These are phyloP conservation scores for Cryptococcus sp. DNA, from an alignment of 1,284 basidiomycete species.

Conservation along the genomic window DNA sequence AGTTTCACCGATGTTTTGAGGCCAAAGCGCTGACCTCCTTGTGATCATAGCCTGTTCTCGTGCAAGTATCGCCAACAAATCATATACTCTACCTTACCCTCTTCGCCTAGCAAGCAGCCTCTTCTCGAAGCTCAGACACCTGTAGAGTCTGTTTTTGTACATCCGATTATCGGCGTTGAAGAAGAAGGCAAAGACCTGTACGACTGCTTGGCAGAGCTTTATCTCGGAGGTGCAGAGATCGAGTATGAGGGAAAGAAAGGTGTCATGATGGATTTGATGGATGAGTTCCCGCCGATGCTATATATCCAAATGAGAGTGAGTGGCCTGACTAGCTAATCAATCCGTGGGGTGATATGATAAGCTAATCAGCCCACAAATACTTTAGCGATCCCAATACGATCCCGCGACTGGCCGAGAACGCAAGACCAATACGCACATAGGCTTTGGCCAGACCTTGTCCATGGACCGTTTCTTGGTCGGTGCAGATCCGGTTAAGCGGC, in stretches of 20 bases:
- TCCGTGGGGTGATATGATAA: no score
- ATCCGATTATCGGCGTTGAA: constrained; percentile 88
- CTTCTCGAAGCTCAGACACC: constrained; percentile 58
- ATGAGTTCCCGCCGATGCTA: constrained; percentile 83
- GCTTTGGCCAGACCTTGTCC: constrained; percentile 80
- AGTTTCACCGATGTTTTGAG: constrained; percentile 16
- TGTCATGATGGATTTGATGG: constrained; percentile 81
- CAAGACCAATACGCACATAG: constrained; percentile 95
- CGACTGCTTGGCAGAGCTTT: constrained; percentile 81
- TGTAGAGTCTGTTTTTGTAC: constrained; percentile 86
- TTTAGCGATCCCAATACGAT: constrained; percentile 93
- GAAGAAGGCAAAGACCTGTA: constrained; percentile 82
- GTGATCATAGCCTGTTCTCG: constrained; percentile 70
- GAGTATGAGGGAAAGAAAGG: constrained; percentile 85
- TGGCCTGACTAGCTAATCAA: background rate
- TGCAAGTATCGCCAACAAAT: constrained; percentile 80
- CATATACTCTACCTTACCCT: constrained; percentile 48
- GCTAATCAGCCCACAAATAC: constrained; percentile 6
- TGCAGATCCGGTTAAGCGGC: constrained; percentile 68
- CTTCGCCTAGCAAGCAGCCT: constrained; percentile 51
- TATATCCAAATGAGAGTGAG: constrained; percentile 92
- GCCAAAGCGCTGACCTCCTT: constrained; percentile 2
- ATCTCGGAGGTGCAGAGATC: constrained; percentile 81
- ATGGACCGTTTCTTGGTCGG: constrained; percentile 90
- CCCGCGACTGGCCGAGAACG: constrained; percentile 65